Base-by-base conservation (phyloP, 257 asterid species). In the Henckelia pumila region DNA sequence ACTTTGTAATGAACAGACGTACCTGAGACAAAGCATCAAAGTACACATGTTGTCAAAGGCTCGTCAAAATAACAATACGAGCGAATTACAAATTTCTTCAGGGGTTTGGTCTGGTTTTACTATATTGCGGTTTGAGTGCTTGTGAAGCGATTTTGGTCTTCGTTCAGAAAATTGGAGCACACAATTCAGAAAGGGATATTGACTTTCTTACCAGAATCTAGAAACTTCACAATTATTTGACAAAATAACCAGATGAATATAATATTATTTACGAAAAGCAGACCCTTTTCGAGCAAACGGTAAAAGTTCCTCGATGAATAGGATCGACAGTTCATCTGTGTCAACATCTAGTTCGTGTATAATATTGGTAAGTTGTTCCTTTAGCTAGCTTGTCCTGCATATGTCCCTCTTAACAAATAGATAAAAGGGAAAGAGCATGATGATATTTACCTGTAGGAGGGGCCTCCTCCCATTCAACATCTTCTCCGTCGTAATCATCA, bases 401-500 rank as follows among this genome's bases (percentile, higher is more conserved):
- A 47, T 4, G 8, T 47, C 17, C 55, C 55, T 47, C 55, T 47
- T 40, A 40, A 40, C 2, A 13, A 40, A 40, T 0, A 40, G 7
- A 16, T 16, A 17, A 47, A 6, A 47, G 21, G 55, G 7, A 1
- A 44, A 47, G 8, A 47, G 55, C 19, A 1, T 16, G 21, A 47
- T 5, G 55, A 47, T 47, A 47, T 67, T 77, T 76, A 91, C 99
- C 96, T 73, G 87, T 64, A 71, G 95, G 80, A 49, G 86, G 80
- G 24, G 78, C 95, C 65, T 87, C 99, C 80, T 83, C 93, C 96
- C 96, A 91, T 71, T 88, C 96, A 47, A 76, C 78, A 60, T 84
- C 95, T 64, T 83, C 95, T 61, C 76, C 91, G 28, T 82, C 92
- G 24, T 71, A 81, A 26, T 81, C 81, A 29, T 81, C 86, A 23